Percentiles rank a stretch among this genome's conserved stretches.
Conservation (phyloP, 345 rosid species). For the Syzygium jambos region DNA sequence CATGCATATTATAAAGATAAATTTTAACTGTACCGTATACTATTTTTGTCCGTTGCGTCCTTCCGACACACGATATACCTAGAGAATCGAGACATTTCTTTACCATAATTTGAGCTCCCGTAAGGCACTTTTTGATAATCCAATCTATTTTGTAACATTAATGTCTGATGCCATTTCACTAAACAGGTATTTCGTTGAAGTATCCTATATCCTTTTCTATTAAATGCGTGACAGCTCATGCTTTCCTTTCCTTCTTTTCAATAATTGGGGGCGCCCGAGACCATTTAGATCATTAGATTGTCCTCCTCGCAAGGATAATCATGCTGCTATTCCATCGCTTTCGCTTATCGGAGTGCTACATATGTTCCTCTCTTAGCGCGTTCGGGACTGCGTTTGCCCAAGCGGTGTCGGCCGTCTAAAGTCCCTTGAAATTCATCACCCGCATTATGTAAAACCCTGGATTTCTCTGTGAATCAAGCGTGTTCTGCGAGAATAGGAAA, state of each 20-base stretch:
- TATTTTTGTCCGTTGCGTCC: not conserved
- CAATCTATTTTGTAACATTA: not conserved
- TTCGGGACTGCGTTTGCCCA: not conserved
- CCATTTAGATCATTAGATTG: not conserved
- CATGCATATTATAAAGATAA: not conserved
- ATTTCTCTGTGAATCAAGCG: not conserved
- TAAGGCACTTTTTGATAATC: not conserved
- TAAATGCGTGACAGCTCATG: not conserved
- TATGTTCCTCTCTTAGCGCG: not conserved
- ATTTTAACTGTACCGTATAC: fast-evolving
- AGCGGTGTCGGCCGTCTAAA: not conserved
- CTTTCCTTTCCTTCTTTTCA: not conserved
- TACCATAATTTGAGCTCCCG: not conserved
- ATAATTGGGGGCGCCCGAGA: not conserved
- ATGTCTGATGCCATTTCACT: not conserved
- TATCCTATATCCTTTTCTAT: not conserved
- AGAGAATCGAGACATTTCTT: not conserved
- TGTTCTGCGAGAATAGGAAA: not conserved
- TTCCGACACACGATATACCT: not conserved
- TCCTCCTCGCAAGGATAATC: not conserved
- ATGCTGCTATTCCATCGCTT: not conserved
- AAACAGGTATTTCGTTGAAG: not conserved
- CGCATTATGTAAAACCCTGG: not conserved
- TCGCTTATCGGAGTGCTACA: not conserved
- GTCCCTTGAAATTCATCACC: not conserved